These are phyloP conservation scores for Aspergillus unguis DNA, from an alignment of 2,329 filamentous ascomycete genomes.

Conservation along the genomic window DNA sequence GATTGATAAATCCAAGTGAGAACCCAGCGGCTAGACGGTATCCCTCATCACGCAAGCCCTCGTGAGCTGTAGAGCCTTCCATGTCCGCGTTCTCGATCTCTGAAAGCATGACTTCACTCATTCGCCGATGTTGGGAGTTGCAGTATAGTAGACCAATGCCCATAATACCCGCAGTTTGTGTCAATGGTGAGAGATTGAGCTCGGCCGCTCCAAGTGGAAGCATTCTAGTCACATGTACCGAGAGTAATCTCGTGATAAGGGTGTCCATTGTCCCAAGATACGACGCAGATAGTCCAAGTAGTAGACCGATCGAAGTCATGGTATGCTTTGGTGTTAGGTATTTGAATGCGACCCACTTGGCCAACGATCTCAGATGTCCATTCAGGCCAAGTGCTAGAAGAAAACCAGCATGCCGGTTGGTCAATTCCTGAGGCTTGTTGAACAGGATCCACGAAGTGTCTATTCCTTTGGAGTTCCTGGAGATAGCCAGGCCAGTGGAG, in stretches of 20 bases:
- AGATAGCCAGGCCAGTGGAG: slow-evolving; percentile 87
- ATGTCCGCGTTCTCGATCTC: slow-evolving; percentile 88
- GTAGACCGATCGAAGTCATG: slow-evolving; percentile 96
- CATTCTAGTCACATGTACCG: slow-evolving; percentile 94
- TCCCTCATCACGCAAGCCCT: slow-evolving; percentile 86
- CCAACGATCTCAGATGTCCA: slow-evolving; percentile 87
- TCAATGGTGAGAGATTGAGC: slow-evolving; percentile 85
- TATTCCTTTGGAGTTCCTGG: slow-evolving; percentile 83
- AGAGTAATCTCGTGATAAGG: slow-evolving; percentile 84
- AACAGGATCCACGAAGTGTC: slow-evolving; percentile 99
- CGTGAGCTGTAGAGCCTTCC: slow-evolving; percentile 64
- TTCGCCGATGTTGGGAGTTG: slow-evolving; percentile 91
- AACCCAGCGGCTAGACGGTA: slow-evolving; percentile 94
- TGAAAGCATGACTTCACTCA: slow-evolving; percentile 98
- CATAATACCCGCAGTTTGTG: slow-evolving; percentile 95
- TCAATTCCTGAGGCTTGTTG: slow-evolving; percentile 91
- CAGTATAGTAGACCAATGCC: slow-evolving; percentile 93
- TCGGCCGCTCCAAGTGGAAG: slow-evolving; percentile 88
- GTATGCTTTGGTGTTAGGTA: slow-evolving; percentile 99
- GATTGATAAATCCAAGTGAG: slow-evolving; percentile 87
- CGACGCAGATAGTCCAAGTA: slow-evolving; percentile 86
- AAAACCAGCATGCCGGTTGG: slow-evolving; percentile 94
- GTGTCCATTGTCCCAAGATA: slow-evolving; percentile 98
- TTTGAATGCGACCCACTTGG: slow-evolving; percentile 98
- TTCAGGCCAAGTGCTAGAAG: slow-evolving; percentile 87